Evolutionary conservation across 2,329 filamentous ascomycete genomes (phyloP), one percentile per base, ranked within the genome.

Genomic region (Delphinella strobiligena): DNA sequence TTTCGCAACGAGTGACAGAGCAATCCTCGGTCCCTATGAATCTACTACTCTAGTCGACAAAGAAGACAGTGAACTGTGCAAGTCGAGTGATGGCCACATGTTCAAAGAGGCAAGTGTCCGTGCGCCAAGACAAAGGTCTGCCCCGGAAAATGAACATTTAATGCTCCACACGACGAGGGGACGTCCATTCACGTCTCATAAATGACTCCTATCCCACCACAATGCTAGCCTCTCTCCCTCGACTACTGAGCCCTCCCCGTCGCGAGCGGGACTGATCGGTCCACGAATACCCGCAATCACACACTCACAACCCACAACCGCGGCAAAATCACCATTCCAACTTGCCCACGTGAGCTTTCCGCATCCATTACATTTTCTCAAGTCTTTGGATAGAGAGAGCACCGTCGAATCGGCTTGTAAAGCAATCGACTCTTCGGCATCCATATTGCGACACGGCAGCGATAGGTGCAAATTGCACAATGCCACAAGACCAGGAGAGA

Each of bases 181-280:
- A 27, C 22, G 22, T 27, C 22, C 12, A 27, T 27, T 27, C 22
- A 17, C 39, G 18, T 31, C 29, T 36, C 29, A 24, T 24, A 24
- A 32, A 16, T 16, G 11, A n/a, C 11, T 29, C 18, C 16, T 30
- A 43, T 43, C 43, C 30, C 49, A 55, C 46, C 41, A 55, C 55
- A 52, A 45, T 47, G 44, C 44, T 45, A 35, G 34, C 45, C 40
- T 52, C 53, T 55, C 38, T 39, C 37, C 55, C 55, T 52, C 51
- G 53, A 55, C 55, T 59, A 51, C 51, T 47, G 54, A 64, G 61
- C 61, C 58, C 59, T 53, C 60, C 50, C 61, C 62, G 63, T 63
- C 62, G 60, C 57, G 63, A 64, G 59, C 61, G 63, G 63, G 63
- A 64, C 60, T 68, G 66, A 69, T 43, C 47, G 55, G 54, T 46